Conservation (phyloP, 2,329 filamentous ascomycete genomes). For the Fusarium concolor region DNA sequence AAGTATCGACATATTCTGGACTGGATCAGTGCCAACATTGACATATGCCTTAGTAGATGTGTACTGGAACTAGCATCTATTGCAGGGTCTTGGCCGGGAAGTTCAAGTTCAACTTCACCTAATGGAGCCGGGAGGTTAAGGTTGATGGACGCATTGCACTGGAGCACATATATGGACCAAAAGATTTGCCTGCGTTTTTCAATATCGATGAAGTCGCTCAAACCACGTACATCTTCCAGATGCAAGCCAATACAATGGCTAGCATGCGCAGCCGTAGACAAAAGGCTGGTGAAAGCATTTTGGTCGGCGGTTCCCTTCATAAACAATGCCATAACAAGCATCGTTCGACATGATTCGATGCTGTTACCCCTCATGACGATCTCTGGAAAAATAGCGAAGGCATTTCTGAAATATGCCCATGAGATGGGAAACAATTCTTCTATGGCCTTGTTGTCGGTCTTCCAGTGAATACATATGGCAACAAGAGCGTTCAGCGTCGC, state of each 20-base stretch:
- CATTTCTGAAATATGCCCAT: background rate
- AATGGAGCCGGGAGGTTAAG: background rate
- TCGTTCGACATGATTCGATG: background rate
- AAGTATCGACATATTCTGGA: background rate
- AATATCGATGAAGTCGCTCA: no score
- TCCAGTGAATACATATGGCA: background rate
- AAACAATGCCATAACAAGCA: background rate
- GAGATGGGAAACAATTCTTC: background rate
- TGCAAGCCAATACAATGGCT: background rate
- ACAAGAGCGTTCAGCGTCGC: background rate
- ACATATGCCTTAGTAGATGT: background rate
- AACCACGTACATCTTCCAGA: fast-evolving
- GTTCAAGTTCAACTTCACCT: fast-evolving
- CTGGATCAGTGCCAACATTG: background rate
- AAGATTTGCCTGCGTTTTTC: background rate
- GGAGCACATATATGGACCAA: background rate
- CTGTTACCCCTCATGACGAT: background rate
- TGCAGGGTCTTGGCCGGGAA: background rate
- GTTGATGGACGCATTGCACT: background rate
- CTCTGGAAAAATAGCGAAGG: background rate
- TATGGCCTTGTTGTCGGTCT: background rate
- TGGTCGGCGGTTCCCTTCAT: background rate
- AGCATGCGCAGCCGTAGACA: background rate
- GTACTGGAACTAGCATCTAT: fast-evolving
- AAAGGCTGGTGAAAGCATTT: background rate